Evolutionary conservation across 768 basidiomycete genomes (phyloP).

Genomic region (Mycena olivaceomarginata): DNA sequence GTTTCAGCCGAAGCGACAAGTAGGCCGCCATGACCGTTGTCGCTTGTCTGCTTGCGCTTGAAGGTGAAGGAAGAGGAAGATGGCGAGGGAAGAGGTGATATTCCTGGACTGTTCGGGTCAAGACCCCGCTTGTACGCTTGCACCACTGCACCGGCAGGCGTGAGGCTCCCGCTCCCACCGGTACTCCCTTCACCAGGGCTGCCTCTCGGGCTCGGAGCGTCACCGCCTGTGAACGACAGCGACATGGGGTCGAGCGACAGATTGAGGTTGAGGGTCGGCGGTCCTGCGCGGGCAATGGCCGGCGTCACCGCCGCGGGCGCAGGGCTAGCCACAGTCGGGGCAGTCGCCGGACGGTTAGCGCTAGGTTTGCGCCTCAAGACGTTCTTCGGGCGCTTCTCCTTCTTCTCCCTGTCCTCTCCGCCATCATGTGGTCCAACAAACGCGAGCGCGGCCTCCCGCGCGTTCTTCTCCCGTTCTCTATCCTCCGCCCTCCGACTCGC

Average conservation of each 20-base stretch:
- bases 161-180: slow-evolving; percentile 39
- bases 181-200: slow-evolving; percentile 30
- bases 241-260: slow-evolving; percentile 40
- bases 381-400: slow-evolving; percentile 53
- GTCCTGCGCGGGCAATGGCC: slow-evolving; percentile 8
- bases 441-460: slow-evolving; percentile 44
- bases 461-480: slow-evolving; percentile 49
- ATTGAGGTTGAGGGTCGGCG: slow-evolving; percentile 39
- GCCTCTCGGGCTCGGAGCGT: background rate
- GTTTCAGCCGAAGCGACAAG: slow-evolving; percentile 11
- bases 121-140: slow-evolving; percentile 45
- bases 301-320: slow-evolving; percentile 20
- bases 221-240: slow-evolving; percentile 4
- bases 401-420: slow-evolving; percentile 48
- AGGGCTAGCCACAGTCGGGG: slow-evolving; percentile 4
- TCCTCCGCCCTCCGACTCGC: slow-evolving; percentile 18
- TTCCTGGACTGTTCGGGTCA: slow-evolving; percentile 13
- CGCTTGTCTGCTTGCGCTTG: slow-evolving; percentile 22
- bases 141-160: slow-evolving; percentile 45
- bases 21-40: slow-evolving; percentile 20
- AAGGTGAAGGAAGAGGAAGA: slow-evolving; percentile 29
- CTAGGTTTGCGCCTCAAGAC: slow-evolving; percentile 45
- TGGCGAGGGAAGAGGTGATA: slow-evolving; percentile 37
- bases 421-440: slow-evolving; percentile 23
- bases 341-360: slow-evolving; percentile 19